These are phyloP conservation scores for Erodium maritimum DNA, from an alignment of 345 rosid species.

Conservation along the genomic window DNA sequence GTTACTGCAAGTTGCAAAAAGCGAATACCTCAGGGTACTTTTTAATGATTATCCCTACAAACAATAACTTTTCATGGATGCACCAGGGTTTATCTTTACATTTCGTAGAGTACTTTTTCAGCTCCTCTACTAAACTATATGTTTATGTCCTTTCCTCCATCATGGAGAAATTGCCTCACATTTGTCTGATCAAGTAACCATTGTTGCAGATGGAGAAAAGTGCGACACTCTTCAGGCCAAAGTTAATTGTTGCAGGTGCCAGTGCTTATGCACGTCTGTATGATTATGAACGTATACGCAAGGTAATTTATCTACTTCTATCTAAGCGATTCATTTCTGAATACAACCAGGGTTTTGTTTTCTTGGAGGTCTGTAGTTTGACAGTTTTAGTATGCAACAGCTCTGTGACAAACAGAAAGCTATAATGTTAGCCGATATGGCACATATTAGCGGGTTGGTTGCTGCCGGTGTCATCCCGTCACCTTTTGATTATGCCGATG, in stretches of 20 bases:
- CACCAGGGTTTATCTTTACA: too few species aligned
- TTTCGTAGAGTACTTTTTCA: too few species aligned
- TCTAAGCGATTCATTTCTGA: not conserved
- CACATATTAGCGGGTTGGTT: conserved; percentile 94
- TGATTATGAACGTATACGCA: conserved; percentile 83
- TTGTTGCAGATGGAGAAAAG: conserved; percentile 80
- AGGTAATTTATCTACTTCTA: conserved; percentile 30
- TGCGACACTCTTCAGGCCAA: conserved; percentile 88
- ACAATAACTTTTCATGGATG: too few species aligned
- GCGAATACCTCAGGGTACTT: too few species aligned
- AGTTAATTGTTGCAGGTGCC: conserved; percentile 93
- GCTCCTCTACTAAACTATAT: not conserved
- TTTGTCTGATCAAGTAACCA: not conserved
- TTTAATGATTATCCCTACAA: too few species aligned
- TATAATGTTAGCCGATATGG: conserved; percentile 89
- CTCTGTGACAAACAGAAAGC: conserved; percentile 98
- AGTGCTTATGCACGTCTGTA: conserved; percentile 93
- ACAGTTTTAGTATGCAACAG: conserved; percentile 27
- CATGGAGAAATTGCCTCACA: not conserved
- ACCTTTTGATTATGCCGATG: conserved; percentile 96
- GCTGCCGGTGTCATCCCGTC: conserved; percentile 96
- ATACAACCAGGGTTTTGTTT: not conserved
- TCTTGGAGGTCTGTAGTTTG: conserved; percentile 3
- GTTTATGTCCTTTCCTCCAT: not conserved
- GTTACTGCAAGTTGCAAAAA: too few species aligned